Conservation (phyloP, 306 rosid species). For the Trifolium pratense region DNA sequence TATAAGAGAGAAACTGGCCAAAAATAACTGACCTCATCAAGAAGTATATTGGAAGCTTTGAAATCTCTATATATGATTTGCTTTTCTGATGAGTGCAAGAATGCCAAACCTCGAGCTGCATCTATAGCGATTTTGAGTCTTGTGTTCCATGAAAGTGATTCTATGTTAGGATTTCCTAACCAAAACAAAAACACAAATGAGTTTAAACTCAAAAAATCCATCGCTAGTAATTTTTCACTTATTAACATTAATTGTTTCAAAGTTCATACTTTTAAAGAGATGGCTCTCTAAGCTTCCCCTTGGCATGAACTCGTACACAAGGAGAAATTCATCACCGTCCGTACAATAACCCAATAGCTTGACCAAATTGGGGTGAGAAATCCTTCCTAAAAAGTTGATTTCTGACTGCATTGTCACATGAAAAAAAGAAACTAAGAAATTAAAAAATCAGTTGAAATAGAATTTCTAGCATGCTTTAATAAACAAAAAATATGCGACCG, state of each 20-base stretch:
- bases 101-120: constrained; percentile 89
- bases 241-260: constrained; percentile 18
- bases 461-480: not conserved
- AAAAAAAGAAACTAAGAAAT: constrained; percentile 3
- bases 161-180: constrained; percentile 58
- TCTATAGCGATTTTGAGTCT: constrained; percentile 79
- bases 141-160: constrained; percentile 71
- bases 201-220: constrained; percentile 22
- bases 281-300: constrained; percentile 93
- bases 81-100: constrained; percentile 73
- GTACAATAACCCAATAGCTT: constrained; percentile 78
- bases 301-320: constrained; percentile 86
- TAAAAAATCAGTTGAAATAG: not conserved
- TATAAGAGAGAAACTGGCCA: constrained; percentile 3
- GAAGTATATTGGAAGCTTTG: constrained; percentile 89
- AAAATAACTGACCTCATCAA: constrained; percentile 69
- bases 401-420: constrained; percentile 68
- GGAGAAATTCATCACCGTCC: constrained; percentile 75
- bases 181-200: constrained; percentile 29
- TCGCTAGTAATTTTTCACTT: not conserved
- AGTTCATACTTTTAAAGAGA: constrained; percentile 79
- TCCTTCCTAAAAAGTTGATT: constrained; percentile 75
- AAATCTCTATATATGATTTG: constrained; percentile 89
- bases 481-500: not conserved
- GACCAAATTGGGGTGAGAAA: constrained; percentile 88